phyloP scores from a whole-genome alignment of 1,139 yeast genomes.

The Taphrina flavorubra region DNA sequence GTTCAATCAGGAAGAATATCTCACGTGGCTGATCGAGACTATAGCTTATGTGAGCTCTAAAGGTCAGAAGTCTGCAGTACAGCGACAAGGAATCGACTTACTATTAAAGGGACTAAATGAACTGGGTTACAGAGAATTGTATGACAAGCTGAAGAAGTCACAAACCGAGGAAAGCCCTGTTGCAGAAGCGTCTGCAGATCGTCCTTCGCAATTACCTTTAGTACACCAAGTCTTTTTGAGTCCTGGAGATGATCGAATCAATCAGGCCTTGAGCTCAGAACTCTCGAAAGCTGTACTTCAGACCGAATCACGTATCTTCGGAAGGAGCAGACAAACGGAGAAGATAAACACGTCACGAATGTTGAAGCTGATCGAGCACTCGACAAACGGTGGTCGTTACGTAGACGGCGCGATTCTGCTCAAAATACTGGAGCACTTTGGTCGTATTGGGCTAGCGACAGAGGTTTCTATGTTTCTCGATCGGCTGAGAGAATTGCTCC shows the following conservation, averaged over 20 bases:
- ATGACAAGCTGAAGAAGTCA: not conserved
- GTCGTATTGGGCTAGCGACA: not conserved
- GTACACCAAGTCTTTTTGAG: slow-evolving; percentile 7
- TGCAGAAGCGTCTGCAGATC: not conserved
- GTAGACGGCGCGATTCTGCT: slow-evolving; percentile 2
- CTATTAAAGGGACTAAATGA: not conserved
- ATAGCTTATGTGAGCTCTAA: not conserved
- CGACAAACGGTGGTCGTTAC: not conserved
- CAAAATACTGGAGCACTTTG: slow-evolving; percentile 13
- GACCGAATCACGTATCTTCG: slow-evolving; percentile 4
- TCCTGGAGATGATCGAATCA: not conserved
- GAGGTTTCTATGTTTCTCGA: not conserved
- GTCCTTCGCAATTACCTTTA: not conserved
- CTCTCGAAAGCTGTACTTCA: not conserved
- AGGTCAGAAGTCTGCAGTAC: slow-evolving; percentile 10
- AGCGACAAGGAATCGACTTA: not conserved
- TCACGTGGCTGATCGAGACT: slow-evolving; percentile 4
- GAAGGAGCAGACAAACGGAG: not conserved
- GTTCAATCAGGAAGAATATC: not conserved
- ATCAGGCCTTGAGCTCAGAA: slow-evolving; percentile 3
- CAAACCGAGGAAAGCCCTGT: not conserved
- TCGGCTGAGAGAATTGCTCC: not conserved
- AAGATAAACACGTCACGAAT: not conserved
- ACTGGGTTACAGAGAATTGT: not conserved
- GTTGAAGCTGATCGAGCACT: not conserved